These are phyloP conservation scores for Chamaecyparis obtusa DNA, from an alignment of 75 land plant species.

Conservation along the genomic window DNA sequence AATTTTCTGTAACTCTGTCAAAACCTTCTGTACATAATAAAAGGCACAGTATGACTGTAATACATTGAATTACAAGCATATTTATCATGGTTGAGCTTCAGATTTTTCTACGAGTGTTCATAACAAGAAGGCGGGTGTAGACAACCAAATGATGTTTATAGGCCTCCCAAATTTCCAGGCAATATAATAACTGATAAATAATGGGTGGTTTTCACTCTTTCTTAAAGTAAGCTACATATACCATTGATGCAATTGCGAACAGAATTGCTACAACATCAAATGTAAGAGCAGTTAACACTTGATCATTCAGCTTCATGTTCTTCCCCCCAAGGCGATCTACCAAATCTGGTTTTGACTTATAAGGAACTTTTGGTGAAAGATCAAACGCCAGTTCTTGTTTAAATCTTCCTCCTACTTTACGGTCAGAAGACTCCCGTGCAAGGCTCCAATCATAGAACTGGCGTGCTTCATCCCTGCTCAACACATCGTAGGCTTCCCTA, in stretches of 20 bases:
- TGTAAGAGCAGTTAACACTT: conserved; percentile 66
- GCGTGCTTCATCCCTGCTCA: conserved; percentile 67
- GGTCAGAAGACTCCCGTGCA: conserved; percentile 63
- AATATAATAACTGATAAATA: not conserved
- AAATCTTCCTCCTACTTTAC: conserved; percentile 44
- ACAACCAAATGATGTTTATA: not conserved
- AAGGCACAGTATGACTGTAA: not conserved
- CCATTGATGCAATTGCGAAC: conserved; percentile 47
- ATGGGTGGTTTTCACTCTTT: conserved; percentile 12
- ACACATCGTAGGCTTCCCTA: conserved; percentile 69
- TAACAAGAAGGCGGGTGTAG: not conserved
- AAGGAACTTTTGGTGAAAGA: conserved; percentile 31
- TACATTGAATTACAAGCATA: not conserved
- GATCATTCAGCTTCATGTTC: conserved; percentile 81
- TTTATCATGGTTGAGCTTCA: not conserved
- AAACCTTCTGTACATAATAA: not conserved
- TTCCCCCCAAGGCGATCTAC: conserved; percentile 73
- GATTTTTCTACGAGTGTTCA: not conserved
- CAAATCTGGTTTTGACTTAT: conserved; percentile 40
- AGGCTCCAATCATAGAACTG: conserved; percentile 77
- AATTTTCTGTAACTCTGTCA: not conserved
- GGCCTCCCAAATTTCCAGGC: not conserved
- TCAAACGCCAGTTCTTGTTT: conserved; percentile 60
- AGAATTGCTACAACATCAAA: conserved; percentile 59
- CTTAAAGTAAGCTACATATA: conserved; percentile 63